Base-by-base conservation (phyloP, 768 basidiomycete species). In the Tylopilus vinaceipallidus region DNA sequence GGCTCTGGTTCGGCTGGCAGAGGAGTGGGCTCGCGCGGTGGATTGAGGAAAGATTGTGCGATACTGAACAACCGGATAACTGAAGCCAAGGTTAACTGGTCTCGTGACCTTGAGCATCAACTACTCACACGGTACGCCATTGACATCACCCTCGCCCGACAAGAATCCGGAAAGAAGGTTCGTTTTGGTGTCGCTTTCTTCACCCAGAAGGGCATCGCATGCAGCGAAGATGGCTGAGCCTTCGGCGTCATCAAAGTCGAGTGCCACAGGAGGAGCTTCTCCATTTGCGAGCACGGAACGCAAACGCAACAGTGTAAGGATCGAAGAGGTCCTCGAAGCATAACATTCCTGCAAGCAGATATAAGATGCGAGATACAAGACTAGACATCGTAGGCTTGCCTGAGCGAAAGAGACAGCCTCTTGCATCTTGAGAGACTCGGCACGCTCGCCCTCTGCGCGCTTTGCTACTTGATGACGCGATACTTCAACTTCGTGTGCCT, bases 401-500 rank as follows among this genome's bases (percentile, higher is more conserved):
- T 87, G 74, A 16, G 83, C 75, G 34, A 74, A 74, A 43, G 78
- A 71, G 42, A 88, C 71, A 40, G 83, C 82, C 4, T 76, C 69
- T 30, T 77, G 69, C 41, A 86, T 65, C 53, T 80, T 80, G 36
- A 75, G 70, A 51, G 77, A 77, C 55, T 84, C 81, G 16, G 70
- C 70, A 55, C 75, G 79, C 46, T 84, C 83, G 20, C 72, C 71
- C 57, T 86, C 83, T 37, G 69, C 72, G 50, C 77, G 78, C 63
- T 81, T 82, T 39, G 63, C 59, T 12, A 79, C 71, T 22, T 81
- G 59, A 55, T 88, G 82, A 37, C 79, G 80, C 1, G 72, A 74
- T 14, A 80, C 57, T 53, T 88, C 87, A 1, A 77, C 71, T 69
- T 91, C 89, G 56, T 85, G 73, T 36, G 66, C 66, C 89, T 91